Conservation (phyloP, 2,329 filamentous ascomycete genomes). For the Cytospora schulzeri region DNA sequence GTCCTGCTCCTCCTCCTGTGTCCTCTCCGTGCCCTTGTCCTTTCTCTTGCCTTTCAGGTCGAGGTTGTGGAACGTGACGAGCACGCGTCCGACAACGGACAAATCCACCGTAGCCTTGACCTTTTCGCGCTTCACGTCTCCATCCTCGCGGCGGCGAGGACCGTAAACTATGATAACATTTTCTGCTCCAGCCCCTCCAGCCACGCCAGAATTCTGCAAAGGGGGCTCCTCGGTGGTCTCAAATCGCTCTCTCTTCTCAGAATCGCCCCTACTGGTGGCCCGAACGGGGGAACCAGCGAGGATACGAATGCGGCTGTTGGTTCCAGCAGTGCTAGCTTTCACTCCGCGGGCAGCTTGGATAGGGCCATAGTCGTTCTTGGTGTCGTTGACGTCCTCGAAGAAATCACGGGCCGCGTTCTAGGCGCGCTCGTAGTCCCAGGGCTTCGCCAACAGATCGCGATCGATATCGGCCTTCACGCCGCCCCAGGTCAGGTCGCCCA, state of each 20-base stretch:
- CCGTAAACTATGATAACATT: conserved; percentile 7
- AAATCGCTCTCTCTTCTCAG: background rate
- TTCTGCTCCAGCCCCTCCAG: background rate
- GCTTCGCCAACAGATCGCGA: conserved; percentile 21
- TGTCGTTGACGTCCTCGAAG: conserved; percentile 23
- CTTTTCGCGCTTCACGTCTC: background rate
- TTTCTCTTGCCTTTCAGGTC: background rate
- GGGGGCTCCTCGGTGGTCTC: background rate
- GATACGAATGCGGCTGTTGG: background rate
- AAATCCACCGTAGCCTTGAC: background rate
- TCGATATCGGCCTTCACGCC: conserved; percentile 23
- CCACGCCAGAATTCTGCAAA: background rate
- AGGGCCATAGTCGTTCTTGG: conserved; percentile 18
- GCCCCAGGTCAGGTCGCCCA: conserved; percentile 24
- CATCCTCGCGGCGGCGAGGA: background rate
- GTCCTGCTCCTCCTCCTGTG: background rate
- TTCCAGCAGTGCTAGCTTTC: background rate
- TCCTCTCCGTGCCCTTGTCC: background rate
- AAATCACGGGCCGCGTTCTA: conserved; percentile 26
- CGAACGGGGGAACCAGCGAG: background rate
- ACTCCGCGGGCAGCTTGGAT: conserved; percentile 13
- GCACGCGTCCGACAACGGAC: background rate
- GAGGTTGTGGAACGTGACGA: conserved; percentile 20
- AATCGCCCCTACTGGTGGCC: background rate
- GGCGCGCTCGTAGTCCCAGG: conserved; percentile 26